Evolutionary conservation across 164 flowering plant genomes (phyloP).

Genomic region (Macadamia tetraphylla): DNA sequence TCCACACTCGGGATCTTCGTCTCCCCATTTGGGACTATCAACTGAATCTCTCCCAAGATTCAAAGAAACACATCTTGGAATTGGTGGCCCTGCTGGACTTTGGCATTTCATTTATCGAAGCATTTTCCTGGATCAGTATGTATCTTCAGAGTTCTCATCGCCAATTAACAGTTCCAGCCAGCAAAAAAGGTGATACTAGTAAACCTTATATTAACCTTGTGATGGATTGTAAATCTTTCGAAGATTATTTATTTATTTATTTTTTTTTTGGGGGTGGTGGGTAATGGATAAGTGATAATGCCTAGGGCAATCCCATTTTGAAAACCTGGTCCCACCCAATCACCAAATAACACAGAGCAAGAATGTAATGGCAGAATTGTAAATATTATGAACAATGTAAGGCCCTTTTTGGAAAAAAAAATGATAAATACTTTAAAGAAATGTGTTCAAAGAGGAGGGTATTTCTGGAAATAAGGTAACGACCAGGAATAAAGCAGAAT

Average conservation of each 20-base stretch:
- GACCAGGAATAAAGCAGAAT: no score
- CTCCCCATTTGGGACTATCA: constrained; percentile 49
- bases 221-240: neutral
- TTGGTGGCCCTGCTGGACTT: constrained; percentile 93
- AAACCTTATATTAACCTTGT: neutral
- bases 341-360: no score
- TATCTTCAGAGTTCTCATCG: constrained; percentile 88
- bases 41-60: constrained; percentile 42
- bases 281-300: no score
- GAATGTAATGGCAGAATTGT: no score
- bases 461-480: no score
- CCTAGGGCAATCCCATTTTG: no score
- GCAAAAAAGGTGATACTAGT: constrained; percentile 63
- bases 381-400: no score
- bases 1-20: constrained; percentile 43
- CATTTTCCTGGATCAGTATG: constrained; percentile 85
- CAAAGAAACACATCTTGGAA: constrained; percentile 35
- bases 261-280: neutral
- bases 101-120: constrained; percentile 99
- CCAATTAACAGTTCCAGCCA: constrained; percentile 59
- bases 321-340: no score
- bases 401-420: no score
- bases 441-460: no score
- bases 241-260: neutral
- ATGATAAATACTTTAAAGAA: no score